These are phyloP conservation scores for Backusella westeae DNA, from an alignment of 192 early-diverging fungal species.

Conservation along the genomic window DNA sequence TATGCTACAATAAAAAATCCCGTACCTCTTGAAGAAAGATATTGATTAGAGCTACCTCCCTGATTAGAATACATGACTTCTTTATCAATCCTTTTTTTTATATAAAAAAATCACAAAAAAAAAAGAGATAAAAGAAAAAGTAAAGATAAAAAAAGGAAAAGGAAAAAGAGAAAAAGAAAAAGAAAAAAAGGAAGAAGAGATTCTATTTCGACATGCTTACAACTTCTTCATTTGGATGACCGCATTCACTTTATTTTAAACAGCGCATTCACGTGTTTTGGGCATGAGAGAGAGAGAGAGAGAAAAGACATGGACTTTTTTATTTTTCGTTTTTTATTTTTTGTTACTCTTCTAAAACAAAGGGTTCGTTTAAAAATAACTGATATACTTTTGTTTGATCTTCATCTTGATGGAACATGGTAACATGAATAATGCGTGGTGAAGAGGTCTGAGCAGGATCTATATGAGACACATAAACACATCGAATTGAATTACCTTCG, in stretches of 20 bases:
- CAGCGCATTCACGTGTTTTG: background rate
- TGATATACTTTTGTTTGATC: slow-evolving; percentile 9
- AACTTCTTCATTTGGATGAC: slow-evolving; percentile 7
- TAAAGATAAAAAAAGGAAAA: background rate
- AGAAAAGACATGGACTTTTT: background rate
- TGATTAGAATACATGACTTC: slow-evolving; percentile 6
- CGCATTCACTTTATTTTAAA: slow-evolving; percentile 1
- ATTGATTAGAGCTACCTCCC: slow-evolving; percentile 8
- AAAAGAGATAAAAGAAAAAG: background rate
- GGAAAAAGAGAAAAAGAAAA: background rate
- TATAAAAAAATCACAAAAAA: background rate
- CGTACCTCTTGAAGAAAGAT: background rate
- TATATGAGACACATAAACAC: slow-evolving; percentile 13
- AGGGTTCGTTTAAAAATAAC: slow-evolving; percentile 3
- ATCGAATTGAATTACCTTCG: slow-evolving; percentile 18
- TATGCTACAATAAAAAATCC: slow-evolving; percentile 5
- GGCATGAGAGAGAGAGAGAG: background rate
- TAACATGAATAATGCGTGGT: slow-evolving; percentile 6
- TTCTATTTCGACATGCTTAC: slow-evolving; percentile 7
- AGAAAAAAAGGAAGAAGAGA: background rate
- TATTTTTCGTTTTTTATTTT: background rate
- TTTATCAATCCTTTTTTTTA: background rate
- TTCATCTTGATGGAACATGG: slow-evolving; percentile 16
- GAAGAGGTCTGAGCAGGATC: background rate
- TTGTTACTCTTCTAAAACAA: slow-evolving; percentile 6